These are phyloP conservation scores for Trametes gibbosa DNA, from an alignment of 768 basidiomycete genomes.

Conservation along the genomic window DNA sequence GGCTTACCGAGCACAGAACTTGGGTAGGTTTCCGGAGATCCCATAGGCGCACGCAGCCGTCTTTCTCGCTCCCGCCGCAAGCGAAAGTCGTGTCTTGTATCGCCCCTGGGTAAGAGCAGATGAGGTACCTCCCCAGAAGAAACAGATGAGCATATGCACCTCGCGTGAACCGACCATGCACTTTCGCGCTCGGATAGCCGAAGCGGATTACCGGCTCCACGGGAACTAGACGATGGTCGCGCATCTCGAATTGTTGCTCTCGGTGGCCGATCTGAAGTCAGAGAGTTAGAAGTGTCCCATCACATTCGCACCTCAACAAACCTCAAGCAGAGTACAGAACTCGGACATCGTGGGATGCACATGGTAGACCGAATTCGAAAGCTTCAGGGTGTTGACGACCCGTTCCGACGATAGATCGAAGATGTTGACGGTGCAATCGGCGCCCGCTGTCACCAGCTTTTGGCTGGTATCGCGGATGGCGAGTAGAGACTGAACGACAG, in stretches of 20 bases:
- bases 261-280: constrained; percentile 42
- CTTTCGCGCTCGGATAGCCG: constrained; percentile 37
- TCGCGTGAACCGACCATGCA: constrained; percentile 45
- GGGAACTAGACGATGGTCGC: constrained; percentile 42
- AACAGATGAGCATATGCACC: constrained; percentile 29
- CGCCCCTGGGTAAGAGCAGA: constrained; percentile 17
- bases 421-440: constrained; percentile 44
- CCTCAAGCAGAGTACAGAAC: constrained; percentile 45
- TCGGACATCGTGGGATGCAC: constrained; percentile 37
- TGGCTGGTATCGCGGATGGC: constrained; percentile 43
- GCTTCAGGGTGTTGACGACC: constrained; percentile 38
- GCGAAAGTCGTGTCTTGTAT: constrained; percentile 33
- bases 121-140: background rate
- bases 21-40: constrained; percentile 41
- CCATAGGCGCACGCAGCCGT: constrained; percentile 45
- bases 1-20: constrained; percentile 18
- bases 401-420: constrained; percentile 49
- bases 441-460: constrained; percentile 47
- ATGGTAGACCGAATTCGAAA: constrained; percentile 45
- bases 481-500: constrained; percentile 43
- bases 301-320: constrained; percentile 13
- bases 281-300: background rate
- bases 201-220: constrained; percentile 39
- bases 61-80: constrained; percentile 38
- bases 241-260: constrained; percentile 53